phyloP scores from a whole-genome alignment of 768 basidiomycete genomes.

The Kwoniella sp. region DNA sequence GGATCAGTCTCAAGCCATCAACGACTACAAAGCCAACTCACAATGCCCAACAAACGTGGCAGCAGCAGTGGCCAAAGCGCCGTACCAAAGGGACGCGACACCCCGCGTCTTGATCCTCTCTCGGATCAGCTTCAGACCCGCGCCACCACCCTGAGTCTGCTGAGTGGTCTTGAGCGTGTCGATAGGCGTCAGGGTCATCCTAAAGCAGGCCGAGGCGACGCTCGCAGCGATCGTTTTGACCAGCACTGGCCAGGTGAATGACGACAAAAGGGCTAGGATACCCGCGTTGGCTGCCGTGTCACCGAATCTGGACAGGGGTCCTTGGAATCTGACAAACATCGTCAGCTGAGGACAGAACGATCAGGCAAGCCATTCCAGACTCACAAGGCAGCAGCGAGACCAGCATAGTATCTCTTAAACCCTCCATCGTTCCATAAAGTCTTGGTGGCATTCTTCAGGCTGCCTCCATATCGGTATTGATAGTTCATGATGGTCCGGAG shows the following conservation, averaged over 20 bases:
- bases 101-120: conserved; percentile 70
- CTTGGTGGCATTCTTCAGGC: conserved; percentile 60
- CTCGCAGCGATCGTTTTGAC: conserved; percentile 77
- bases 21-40: conserved; percentile 20
- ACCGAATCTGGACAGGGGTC: conserved; percentile 64
- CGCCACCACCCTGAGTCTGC: conserved; percentile 74
- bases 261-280: conserved; percentile 76
- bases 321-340: conserved; percentile 45
- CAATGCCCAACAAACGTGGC: conserved; percentile 90
- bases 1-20: background rate
- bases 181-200: conserved; percentile 87
- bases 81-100: conserved; percentile 76
- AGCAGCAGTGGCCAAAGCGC: conserved; percentile 83
- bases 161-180: conserved; percentile 94
- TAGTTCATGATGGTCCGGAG: conserved; percentile 98
- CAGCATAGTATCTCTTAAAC: conserved; percentile 79
- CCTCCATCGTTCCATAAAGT: conserved; percentile 76
- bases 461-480: conserved; percentile 79
- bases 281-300: conserved; percentile 94
- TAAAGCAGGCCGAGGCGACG: conserved; percentile 72
- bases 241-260: conserved; percentile 63
- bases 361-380: conserved; percentile 50
- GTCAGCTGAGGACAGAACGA: background rate
- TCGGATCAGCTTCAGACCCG: conserved; percentile 63
- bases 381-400: conserved; percentile 79